Base-by-base conservation (phyloP, 2,329 filamentous ascomycete species). In the Arthroderma sp. region DNA sequence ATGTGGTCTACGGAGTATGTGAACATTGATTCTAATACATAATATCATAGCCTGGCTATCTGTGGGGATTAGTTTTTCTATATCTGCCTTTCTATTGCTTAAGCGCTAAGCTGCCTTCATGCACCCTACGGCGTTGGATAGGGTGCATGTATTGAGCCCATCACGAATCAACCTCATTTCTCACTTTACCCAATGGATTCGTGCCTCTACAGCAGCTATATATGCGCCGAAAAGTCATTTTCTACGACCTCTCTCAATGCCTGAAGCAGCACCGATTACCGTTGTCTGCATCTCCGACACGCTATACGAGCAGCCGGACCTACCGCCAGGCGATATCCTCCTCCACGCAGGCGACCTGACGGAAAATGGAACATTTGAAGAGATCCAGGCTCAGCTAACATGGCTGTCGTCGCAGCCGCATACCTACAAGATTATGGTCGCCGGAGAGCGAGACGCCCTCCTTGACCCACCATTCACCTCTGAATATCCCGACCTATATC, bases 341-440 rank as follows among this genome's bases (percentile, higher is more conserved):
- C 58, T 73, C 41, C 68, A 73, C 47, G 66, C 69, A 0, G 70
- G 70, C 15, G 69, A 73, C 47, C 58, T 73, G n/a, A 70, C 67
- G 0, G 55, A 67, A 42, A 57, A 58, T n/a, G 69, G 67, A n/a
- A 62, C 66, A 0, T 56, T 62, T 15, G 50, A 56, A 4, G 68
- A 71, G 48, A 50, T 72, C 0, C 54, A 65, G 39, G 56, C 57
- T 2, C 51, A 61, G 7, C 48, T 72, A 6, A 44, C 52, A n/a
- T 74, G 70, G 71, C 53, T 73, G 6, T 51, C 52, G 6, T 39
- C 52, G 0, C 64, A 66, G 43, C 57, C 64, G 0, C 68, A 70
- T 46, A 38, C 46, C 4, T 51, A 66, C 54, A 73, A 73, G 50
- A 56, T 72, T 36, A 59, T 70, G 4, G 55, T 73, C 4, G 68